These are phyloP conservation scores for Arthrobotrys megalospora DNA, from an alignment of 2,329 filamentous ascomycete species.

Conservation along the genomic window DNA sequence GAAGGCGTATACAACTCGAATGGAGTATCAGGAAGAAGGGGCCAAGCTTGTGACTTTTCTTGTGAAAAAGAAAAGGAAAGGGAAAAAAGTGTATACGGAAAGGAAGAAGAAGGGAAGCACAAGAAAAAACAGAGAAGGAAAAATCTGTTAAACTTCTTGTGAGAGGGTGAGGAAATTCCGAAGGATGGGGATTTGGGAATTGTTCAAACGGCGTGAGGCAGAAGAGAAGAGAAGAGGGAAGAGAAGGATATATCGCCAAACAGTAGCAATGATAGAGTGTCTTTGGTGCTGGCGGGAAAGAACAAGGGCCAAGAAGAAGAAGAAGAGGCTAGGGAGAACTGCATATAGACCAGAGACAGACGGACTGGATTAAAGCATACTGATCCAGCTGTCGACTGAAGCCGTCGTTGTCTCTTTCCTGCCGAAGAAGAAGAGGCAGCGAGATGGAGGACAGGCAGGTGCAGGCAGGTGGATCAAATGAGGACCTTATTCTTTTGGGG, in stretches of 20 bases:
- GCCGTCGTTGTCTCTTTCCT: slow-evolving; percentile 11
- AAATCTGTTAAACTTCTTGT: slow-evolving; percentile 24
- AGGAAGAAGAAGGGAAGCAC: slow-evolving; percentile 7
- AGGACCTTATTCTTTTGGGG: slow-evolving; percentile 28
- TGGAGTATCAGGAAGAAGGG: slow-evolving; percentile 24
- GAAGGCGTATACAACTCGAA: slow-evolving; percentile 41
- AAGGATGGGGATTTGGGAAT: slow-evolving; percentile 29
- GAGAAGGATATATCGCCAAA: slow-evolving; percentile 10
- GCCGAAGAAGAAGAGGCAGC: slow-evolving; percentile 15
- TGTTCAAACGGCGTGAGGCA: slow-evolving; percentile 4
- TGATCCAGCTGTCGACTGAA: neutral
- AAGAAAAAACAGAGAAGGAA: neutral
- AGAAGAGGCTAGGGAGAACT: neutral
- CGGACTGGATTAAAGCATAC: neutral
- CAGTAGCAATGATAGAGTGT: neutral
- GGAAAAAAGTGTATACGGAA: neutral
- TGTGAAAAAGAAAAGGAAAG: slow-evolving; percentile 1
- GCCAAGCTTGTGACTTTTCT: slow-evolving; percentile 21
- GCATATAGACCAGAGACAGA: neutral
- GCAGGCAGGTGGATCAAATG: slow-evolving; percentile 56
- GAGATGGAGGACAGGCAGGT: slow-evolving; percentile 1
- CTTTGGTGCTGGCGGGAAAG: neutral
- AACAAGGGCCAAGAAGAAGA: neutral
- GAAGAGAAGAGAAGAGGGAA: neutral
- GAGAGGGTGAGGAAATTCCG: slow-evolving; percentile 36